These are phyloP conservation scores for Balamuthia mandrillaris DNA, from an alignment of 208 protist genomes.

Conservation along the genomic window DNA sequence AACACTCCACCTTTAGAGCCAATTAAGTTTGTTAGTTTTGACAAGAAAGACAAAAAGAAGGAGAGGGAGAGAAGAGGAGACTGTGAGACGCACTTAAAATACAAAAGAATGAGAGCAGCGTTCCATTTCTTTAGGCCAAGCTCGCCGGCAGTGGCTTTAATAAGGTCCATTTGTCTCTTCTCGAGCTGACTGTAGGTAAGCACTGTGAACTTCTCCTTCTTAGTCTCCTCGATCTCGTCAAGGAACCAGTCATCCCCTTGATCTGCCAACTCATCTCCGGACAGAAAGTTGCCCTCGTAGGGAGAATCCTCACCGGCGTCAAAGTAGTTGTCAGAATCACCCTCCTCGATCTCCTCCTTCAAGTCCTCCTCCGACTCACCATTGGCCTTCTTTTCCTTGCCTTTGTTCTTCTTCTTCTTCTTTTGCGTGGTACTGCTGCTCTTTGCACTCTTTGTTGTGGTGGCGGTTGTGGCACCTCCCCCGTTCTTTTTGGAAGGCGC, in stretches of 20 bases:
- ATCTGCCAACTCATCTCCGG: neutral
- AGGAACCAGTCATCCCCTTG: neutral
- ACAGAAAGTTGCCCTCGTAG: neutral
- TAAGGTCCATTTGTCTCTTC: neutral
- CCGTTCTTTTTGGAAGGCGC: neutral
- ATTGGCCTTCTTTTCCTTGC: neutral
- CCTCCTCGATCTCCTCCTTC: neutral
- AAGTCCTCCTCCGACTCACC: neutral
- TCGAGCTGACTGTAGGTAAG: neutral
- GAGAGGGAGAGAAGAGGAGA: neutral
- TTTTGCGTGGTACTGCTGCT: neutral
- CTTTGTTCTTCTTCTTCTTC: neutral
- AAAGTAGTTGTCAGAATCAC: no score
- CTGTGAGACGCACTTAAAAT: neutral
- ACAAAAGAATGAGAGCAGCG: neutral
- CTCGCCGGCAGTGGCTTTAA: neutral
- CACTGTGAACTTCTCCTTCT: neutral
- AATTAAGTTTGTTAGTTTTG: neutral
- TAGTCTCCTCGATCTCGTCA: neutral
- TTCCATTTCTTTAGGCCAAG: conserved; percentile 28
- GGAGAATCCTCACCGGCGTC: no score
- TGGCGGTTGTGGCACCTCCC: neutral
- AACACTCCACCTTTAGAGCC: conserved; percentile 45
- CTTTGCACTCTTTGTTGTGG: neutral
- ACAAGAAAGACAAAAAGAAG: neutral